Evolutionary conservation across 192 early-diverging fungal genomes (phyloP), one percentile per base, ranked within the genome.

Genomic region (Blastocladiella britannica): DNA sequence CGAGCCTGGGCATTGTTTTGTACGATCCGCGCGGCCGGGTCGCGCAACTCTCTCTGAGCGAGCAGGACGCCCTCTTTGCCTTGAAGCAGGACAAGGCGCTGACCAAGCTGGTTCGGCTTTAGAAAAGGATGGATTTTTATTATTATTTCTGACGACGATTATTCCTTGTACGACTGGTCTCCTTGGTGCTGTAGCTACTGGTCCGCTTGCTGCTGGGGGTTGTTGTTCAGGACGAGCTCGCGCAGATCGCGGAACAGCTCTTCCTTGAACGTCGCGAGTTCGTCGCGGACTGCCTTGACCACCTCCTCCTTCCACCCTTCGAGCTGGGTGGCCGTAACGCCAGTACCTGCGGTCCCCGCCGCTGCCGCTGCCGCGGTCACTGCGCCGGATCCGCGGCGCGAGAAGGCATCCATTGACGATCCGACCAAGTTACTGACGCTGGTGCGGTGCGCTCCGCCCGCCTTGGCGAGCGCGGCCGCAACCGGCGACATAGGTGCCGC

Each of bases 1-100:
- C n/a, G n/a, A n/a, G n/a, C n/a, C n/a, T n/a, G n/a, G n/a, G 37
- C 15, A 47, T 47, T 20, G 5, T 47, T 2, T 20, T 47, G 37
- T 20, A 20, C 4, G 37, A 47, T 4, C 37, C 37, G 0, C 58
- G 29, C 2, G 29, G 12, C 5, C 80, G 81, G 66, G 70, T 78
- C 5, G 70, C 89, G 22, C 65, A 79, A 7, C 66, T 93, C 29
- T 82, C 81, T 58, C 71, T 88, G 15, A 72, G 69, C 18, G 86
- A 88, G 53, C 80, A 83, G 28, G 87, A 89, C 64, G 73, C 89
- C n/a, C 69, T 86, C 0, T 77, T 84, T 65, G 86, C 86, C 0
- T 69, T 87, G 5, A 74, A 76, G 7, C 60, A 69, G 0, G 85
- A 87, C 37, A 20, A 47, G 37, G 15, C 12, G 37, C 15, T 47